Evolutionary conservation across 1,284 basidiomycete genomes (phyloP), one percentile per base, ranked within the genome.

Genomic region (Agaricales sp.): DNA sequence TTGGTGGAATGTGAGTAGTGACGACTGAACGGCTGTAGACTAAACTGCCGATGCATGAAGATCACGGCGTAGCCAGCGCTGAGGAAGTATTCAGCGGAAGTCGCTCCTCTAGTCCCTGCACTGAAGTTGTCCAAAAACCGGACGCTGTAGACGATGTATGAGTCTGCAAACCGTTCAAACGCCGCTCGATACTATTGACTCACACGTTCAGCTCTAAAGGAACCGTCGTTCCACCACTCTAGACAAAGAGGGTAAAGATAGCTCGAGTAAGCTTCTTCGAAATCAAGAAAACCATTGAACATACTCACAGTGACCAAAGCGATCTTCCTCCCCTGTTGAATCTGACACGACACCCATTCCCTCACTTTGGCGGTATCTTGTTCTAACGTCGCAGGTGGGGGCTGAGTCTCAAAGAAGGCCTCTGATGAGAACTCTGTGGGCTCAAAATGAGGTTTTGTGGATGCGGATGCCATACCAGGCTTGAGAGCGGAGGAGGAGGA

Each of bases 101-200:
- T 94, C 23, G 96, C 92, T 30, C 96, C 95, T 62, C 95, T 79
- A 13, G 96, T 99, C 47, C 95, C 94, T 49, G 96, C 96, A 63
- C 92, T 96, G 67, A 98, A 99, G 71, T 99, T 99, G 66, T 99
- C 95, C 23, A 99, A 74, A 67, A 97, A 99, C 47, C 96, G 91
- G 43, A 99, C 95, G 55, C 93, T 97, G 65, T 44, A 65, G 59
- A 45, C 52, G 53, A 45, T 49, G 35, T 47, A 53, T 61, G 54
- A 59, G 59, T 56, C 52, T 52, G 46, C n/a, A n/a, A n/a, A n/a
- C n/a, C n/a, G n/a, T n/a, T n/a, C n/a, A n/a, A n/a, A n/a, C n/a
- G n/a, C n/a, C n/a, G 20, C 16, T 52, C 50, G 53, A 53, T 56
- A 52, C 50, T 52, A 14, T 30, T 30, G n/a, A 73, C 90, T 81